Evolutionary conservation across 306 rosid species (phyloP).

Genomic region (Glycine latifolia): DNA sequence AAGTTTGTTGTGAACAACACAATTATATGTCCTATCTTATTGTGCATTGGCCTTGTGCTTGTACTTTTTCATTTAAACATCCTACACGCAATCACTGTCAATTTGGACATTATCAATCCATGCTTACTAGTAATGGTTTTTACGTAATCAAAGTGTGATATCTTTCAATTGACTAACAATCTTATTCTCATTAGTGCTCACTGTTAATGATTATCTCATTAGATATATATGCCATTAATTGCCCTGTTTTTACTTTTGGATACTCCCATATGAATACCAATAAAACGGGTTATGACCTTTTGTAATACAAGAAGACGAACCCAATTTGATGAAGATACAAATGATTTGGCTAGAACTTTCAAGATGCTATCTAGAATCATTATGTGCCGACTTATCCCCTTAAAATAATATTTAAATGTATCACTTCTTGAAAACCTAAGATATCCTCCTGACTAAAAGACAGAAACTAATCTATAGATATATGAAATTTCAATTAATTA

Average conservation of each 20-base stretch:
- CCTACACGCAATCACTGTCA: slow-evolving; percentile 21
- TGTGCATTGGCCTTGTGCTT: background rate
- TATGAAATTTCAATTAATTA: no score
- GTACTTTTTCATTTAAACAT: background rate
- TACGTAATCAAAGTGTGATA: slow-evolving; percentile 1
- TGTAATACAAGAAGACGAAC: slow-evolving; percentile 31
- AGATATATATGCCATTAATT: slow-evolving; percentile 9
- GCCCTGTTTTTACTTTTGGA: background rate
- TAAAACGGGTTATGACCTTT: background rate
- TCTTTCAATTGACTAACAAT: slow-evolving; percentile 24
- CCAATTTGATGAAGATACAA: slow-evolving; percentile 25
- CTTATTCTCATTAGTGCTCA: slow-evolving; percentile 28
- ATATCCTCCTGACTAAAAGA: no score
- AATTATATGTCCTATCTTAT: background rate
- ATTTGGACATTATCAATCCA: slow-evolving; percentile 1
- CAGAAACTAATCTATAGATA: no score
- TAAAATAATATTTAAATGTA: slow-evolving; percentile 23
- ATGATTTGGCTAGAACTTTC: slow-evolving; percentile 40
- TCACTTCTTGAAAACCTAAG: background rate
- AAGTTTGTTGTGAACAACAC: slow-evolving; percentile 17
- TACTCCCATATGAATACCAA: slow-evolving; percentile 33
- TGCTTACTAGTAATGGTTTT: slow-evolving; percentile 16
- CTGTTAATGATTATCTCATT: background rate
- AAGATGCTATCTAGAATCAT: slow-evolving; percentile 42
- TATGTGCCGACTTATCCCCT: slow-evolving; percentile 38